Evolutionary conservation across 129 eudicot genomes (phyloP), one percentile per base, ranked within the genome.

Genomic region (Helianthus tuberosus): DNA sequence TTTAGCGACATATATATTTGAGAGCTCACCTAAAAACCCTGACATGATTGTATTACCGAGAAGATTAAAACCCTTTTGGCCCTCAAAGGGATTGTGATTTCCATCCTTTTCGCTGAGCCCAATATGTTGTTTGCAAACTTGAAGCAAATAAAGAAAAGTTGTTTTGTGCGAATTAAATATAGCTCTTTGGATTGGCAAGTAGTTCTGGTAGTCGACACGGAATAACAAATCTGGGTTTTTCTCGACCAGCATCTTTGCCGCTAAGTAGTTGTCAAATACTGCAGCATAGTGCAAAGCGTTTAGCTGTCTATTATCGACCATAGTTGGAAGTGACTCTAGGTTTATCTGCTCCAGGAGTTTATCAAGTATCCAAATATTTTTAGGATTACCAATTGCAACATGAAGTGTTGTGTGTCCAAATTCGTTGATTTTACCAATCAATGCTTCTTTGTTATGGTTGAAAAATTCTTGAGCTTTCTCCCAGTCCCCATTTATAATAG

Each of bases 171-270:
- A 27, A 77, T 58, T 47, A 41, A 4, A 5, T 25, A 80, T 41
- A 39, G 86, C 79, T 41, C 13, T 48, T 3, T 36, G 75, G 48
- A 77, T 20, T 4, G 86, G 82, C 17, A 77, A 46, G 0, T 0
- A 0, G 0, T 12, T 6, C 2, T 2, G 0, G 0, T 61, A 5
- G 35, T 67, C 72, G 5, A 43, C 10, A 4, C 11, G 8, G 46
- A 66, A 64, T 59, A 78, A 47, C 23, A 20, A 20, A 20, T 20
- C 23, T 20, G 23, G 23, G 23, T 20, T 20, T 20, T 35, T 67
- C 8, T 58, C 38, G 8, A 77, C 82, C 69, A 82, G 50, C 65
- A 60, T 25, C 8, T 43, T 64, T 12, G 81, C 85, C 6, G 85
- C 85, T 27, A 46, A 9, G 5, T 20, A 17, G 29, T 81, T 63